A percentile compares a stretch with the other conserved stretches of the same genome.
These are phyloP conservation scores for Penicillium freii DNA, from an alignment of 2,329 filamentous ascomycete species.

Conservation along the genomic window DNA sequence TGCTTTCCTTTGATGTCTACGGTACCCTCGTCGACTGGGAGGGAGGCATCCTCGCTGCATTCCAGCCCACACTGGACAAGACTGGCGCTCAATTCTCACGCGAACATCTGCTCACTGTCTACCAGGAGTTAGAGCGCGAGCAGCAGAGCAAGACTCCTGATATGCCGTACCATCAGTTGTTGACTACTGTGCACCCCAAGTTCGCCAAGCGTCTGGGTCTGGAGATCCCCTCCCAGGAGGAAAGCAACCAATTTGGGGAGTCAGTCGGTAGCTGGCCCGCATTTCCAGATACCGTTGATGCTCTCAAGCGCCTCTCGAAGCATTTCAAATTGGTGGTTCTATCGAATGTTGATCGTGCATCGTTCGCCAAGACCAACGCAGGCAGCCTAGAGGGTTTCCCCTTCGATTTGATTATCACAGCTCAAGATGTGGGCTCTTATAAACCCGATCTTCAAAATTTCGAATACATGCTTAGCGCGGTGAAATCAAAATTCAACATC, in stretches of 20 bases:
- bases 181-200: conserved; percentile 46
- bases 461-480: conserved; percentile 58
- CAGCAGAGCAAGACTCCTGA: conserved; percentile 56
- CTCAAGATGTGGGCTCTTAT: conserved; percentile 67
- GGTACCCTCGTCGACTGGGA: conserved; percentile 79
- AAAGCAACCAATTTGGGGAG: conserved; percentile 48
- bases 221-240: conserved; percentile 18
- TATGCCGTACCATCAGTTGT: conserved; percentile 58
- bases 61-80: conserved; percentile 44
- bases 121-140: conserved; percentile 35
- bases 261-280: conserved; percentile 53
- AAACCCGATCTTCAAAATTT: conserved; percentile 68
- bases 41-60: conserved; percentile 55
- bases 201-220: conserved; percentile 29
- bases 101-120: conserved; percentile 14
- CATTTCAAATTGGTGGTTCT: conserved; percentile 56
- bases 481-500: conserved; percentile 56
- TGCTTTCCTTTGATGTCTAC: conserved; percentile 73
- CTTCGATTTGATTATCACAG: conserved; percentile 66
- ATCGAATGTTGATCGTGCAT: conserved; percentile 55
- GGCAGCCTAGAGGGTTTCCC: conserved; percentile 49
- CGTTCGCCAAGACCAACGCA: conserved; percentile 48
- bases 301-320: conserved; percentile 48
- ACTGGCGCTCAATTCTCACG: conserved; percentile 38
- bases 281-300: conserved; percentile 56